These are phyloP conservation scores for Pichia sp. DNA, from an alignment of 1,139 yeast genomes.

Conservation along the genomic window DNA sequence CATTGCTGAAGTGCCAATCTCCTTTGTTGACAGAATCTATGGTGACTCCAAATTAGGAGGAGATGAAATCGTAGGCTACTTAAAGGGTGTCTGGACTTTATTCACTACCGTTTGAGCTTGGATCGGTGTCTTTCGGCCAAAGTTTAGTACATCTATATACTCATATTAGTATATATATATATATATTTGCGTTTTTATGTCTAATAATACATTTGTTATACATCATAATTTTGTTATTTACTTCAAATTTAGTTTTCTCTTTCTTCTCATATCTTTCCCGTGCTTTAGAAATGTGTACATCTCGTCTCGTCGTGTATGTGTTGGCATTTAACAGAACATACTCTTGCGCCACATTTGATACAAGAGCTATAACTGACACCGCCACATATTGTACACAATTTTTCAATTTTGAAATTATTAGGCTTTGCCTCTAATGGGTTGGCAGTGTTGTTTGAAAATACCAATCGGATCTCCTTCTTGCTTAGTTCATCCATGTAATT, in stretches of 20 bases:
- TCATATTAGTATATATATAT: not conserved
- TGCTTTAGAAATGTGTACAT: constrained; percentile 23
- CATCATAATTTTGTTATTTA: not conserved
- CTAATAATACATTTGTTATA: not conserved
- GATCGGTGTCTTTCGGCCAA: too few species aligned
- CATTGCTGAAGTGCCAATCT: constrained; percentile 75
- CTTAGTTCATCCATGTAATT: constrained; percentile 32
- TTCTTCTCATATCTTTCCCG: not conserved
- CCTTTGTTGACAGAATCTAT: constrained; percentile 71
- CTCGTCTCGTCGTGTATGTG: constrained; percentile 34
- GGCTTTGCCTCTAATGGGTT: constrained; percentile 20
- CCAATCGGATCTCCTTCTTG: constrained; percentile 17
- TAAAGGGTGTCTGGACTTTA: constrained; percentile 67
- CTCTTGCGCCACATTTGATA: constrained; percentile 30
- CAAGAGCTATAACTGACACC: constrained; percentile 32
- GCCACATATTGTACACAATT: constrained; percentile 37
- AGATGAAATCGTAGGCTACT: constrained; percentile 71
- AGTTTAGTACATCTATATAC: not conserved
- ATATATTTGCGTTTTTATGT: not conserved
- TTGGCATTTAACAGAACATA: constrained; percentile 32
- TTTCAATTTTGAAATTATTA: constrained; percentile 27
- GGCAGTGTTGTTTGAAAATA: constrained; percentile 1
- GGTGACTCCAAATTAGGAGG: constrained; percentile 81
- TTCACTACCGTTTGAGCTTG: constrained; percentile 47
- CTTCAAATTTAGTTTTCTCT: too few species aligned